phyloP scores from a whole-genome alignment of 2,329 filamentous ascomycete species.

The Sporothrix curviconia region DNA sequence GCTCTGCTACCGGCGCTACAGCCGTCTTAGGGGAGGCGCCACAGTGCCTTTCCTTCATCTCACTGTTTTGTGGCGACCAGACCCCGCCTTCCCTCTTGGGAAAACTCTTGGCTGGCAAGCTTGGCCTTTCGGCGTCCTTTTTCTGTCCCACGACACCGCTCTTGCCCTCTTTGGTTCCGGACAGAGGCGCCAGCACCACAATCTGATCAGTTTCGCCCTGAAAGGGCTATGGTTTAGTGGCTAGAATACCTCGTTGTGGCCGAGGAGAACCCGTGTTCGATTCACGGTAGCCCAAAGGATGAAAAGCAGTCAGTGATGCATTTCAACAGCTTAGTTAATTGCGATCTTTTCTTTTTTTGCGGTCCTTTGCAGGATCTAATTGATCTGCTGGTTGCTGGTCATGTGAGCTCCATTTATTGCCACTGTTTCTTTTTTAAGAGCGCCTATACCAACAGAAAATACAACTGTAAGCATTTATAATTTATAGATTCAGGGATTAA shows the following conservation, averaged over 20 bases:
- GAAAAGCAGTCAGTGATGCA: no score
- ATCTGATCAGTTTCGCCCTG: not conserved
- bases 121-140: no score
- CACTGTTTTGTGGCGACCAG: not conserved
- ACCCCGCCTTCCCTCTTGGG: no score
- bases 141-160: not conserved
- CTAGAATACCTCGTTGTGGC: constrained; percentile 21
- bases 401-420: no score
- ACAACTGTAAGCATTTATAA: no score
- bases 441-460: no score
- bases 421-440: no score
- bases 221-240: constrained; percentile 20
- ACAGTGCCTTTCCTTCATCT: not conserved
- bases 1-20: not conserved
- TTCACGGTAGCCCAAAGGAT: constrained; percentile 20
- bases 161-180: not conserved
- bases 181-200: not conserved
- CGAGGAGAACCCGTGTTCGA: constrained; percentile 21
- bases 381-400: no score
- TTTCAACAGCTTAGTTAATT: no score
- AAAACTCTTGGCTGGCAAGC: not conserved
- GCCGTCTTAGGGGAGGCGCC: not conserved
- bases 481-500: no score
- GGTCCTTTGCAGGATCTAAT: no score
- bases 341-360: no score